Base-by-base conservation (phyloP, 75 land plant genomes). In the Pinus albicaulis region DNA sequence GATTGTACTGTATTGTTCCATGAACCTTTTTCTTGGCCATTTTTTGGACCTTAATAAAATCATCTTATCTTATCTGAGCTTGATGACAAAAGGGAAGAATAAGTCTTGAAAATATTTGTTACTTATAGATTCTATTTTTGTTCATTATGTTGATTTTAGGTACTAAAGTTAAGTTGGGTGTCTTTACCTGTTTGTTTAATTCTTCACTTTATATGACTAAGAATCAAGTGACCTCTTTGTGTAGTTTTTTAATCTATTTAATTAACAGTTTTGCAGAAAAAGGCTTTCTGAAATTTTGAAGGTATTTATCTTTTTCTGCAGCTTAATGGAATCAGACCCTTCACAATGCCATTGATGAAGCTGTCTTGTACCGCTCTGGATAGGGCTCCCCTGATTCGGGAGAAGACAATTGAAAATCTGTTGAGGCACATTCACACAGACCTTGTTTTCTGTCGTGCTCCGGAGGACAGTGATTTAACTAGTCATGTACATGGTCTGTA, bases 331-430 rank as follows among this genome's bases (percentile, higher is more conserved):
- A 92, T 96, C 62, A 86, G 94, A 52, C 97, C 99, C 26, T 96
- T 92, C 80, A 94, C 92, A 15, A 93, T 96, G 97, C 99, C 99
- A 10, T 86, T 96, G 57, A 94, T 96, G 94, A 93, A 84, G 72
- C 95, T 96, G 69, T 83, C 95, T 3, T 92, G 95, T 57, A 96
- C 99, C 34, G 92, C 97, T 26, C 73, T 93, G 23, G 99, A 96
- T 71, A 90, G 93, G 71, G 89, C 94, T 78, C 98, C 99, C 5
- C 78, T 88, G 10, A 89, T 89, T 60, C 87, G 99, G 7, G 82
- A 72, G 0, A 92, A 82, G 62, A 79, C 92, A 17, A 90, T 93
- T 72, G 87, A 84, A 19, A 59, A 90, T 63, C 75, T 93, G 71
- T 79, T 92, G 83, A 85, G 78, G 70, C 90, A 90, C 76, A 89